A percentile compares a stretch with the other conserved stretches of the same genome.
Evolutionary conservation across 1,139 yeast species (phyloP).

Genomic region (Suhomyces wounanorum): DNA sequence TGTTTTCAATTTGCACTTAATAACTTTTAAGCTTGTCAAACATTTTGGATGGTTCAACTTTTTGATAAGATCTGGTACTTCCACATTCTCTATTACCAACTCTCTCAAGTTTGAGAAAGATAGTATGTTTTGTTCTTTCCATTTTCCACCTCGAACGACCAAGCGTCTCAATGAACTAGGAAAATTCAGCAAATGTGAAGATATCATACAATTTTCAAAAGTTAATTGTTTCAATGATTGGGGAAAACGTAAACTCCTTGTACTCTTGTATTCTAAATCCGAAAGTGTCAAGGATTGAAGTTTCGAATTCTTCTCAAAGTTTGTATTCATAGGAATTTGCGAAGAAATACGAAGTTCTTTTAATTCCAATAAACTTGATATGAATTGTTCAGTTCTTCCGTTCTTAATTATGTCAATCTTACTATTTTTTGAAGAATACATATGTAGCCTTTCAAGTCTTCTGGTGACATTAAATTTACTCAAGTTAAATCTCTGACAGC

Average conservation of each 20-base stretch:
- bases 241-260: slow-evolving; percentile 16
- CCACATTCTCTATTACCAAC: slow-evolving; percentile 13
- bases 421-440: slow-evolving; percentile 5
- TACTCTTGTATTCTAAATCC: slow-evolving; percentile 13
- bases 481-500: slow-evolving; percentile 13
- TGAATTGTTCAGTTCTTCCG: slow-evolving; percentile 15
- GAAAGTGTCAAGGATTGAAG: slow-evolving; percentile 13
- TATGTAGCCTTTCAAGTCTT: slow-evolving; percentile 14
- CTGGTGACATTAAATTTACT: slow-evolving; percentile 17
- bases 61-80: slow-evolving; percentile 9
- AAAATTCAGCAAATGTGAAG: slow-evolving; percentile 16
- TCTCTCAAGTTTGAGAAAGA: slow-evolving; percentile 13
- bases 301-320: slow-evolving; percentile 14
- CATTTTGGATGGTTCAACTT: slow-evolving; percentile 11
- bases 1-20: slow-evolving; percentile 11
- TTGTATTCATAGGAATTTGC: slow-evolving; percentile 10
- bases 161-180: slow-evolving; percentile 14
- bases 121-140: slow-evolving; percentile 15
- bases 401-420: slow-evolving; percentile 13
- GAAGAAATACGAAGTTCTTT: slow-evolving; percentile 14
- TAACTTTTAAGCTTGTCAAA: slow-evolving; percentile 10
- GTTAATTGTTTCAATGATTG: slow-evolving; percentile 11
- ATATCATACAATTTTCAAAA: slow-evolving; percentile 16
- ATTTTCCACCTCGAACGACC: slow-evolving; percentile 14
- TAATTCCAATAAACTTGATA: slow-evolving; percentile 11